A percentile compares a stretch with the other conserved stretches of the same genome.
Evolutionary conservation across 352 stramenopile species (phyloP).

Genomic region (Globisporangium middletonii): DNA sequence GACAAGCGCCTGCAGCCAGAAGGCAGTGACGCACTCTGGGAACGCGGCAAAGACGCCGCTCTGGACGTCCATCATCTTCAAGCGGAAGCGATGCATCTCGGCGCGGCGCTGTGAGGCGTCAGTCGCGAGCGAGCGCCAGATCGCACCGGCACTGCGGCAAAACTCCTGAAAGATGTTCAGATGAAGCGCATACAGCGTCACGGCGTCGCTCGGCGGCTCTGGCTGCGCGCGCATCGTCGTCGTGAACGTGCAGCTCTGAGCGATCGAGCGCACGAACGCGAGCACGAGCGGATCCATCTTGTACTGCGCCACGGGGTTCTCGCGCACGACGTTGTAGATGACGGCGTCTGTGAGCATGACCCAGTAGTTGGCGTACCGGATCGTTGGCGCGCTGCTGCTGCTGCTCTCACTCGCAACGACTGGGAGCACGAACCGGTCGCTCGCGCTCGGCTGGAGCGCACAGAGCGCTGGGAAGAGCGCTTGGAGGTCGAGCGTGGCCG

Average conservation of each 20-base stretch:
- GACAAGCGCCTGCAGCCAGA: background rate
- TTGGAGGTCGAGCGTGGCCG: constrained; percentile 54
- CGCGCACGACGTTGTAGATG: constrained; percentile 42
- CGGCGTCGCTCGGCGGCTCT: constrained; percentile 12
- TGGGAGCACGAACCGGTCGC: constrained; percentile 21
- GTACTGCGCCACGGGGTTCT: constrained; percentile 32
- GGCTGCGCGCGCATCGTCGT: constrained; percentile 16
- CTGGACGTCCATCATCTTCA: constrained; percentile 56
- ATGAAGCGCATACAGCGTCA: constrained; percentile 52
- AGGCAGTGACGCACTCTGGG: constrained; percentile 43
- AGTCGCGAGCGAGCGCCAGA: constrained; percentile 27
- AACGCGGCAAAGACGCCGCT: constrained; percentile 61
- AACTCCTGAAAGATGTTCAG: constrained; percentile 64
- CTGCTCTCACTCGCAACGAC: background rate
- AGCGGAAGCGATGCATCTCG: constrained; percentile 31
- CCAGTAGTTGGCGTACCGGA: constrained; percentile 63
- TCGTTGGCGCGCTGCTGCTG: background rate
- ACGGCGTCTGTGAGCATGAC: constrained; percentile 62
- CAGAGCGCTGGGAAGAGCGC: constrained; percentile 19
- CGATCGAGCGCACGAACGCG: constrained; percentile 34
- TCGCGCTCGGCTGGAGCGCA: constrained; percentile 2
- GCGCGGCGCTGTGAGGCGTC: constrained; percentile 12
- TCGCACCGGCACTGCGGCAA: constrained; percentile 32
- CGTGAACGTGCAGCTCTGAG: constrained; percentile 33
- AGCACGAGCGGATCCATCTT: constrained; percentile 49